Evolutionary conservation across 2,329 filamentous ascomycete species (phyloP), one percentile per base, ranked within the genome.

Genomic region (Cytospora chrysosperma): DNA sequence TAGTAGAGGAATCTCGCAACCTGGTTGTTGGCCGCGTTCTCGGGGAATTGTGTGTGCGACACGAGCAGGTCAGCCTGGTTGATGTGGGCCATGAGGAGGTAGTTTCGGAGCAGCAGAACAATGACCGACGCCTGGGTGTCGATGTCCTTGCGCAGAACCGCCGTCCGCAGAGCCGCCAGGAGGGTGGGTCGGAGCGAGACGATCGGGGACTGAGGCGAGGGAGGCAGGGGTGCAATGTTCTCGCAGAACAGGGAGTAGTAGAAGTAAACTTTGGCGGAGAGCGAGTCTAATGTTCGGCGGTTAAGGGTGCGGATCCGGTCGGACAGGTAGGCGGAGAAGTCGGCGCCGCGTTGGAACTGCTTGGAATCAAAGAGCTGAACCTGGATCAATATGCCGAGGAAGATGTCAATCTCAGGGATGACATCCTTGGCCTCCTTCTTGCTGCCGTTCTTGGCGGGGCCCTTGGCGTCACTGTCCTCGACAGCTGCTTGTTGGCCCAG

Each of bases 121-220:
- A 96, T 98, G 70, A 98, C 92, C 0, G 94, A 92, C 30, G 95
- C 92, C 79, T 98, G 94, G n/a, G 92, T 97, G 72, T 99, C 95
- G 68, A 93, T 88, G 76, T 99, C 95, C 81, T 98, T 98, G 71
- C 95, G 90, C 68, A 99, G 83, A 30, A 98, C 95, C n/a, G 95
- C 92, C 53, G 94, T 98, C 72, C 95, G 88, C 65, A 99, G 87
- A 21, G 93, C 94, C 60, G 91, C 88, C 61, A 99, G 87, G 57
- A 99, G 85, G 67, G 88, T 89, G 62, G 93, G 92, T 65, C 95
- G 90, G 72, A 97, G 93, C 49, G 89, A 84, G 66, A 97, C 91
- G 69, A 97, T 87, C 4, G 93, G 90, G 8, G 93, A 96, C 72
- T 92, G 89, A 62, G 92, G 90, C 59, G 93, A 97, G 27, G 94